Percentiles rank a stretch among this genome's conserved stretches.
phyloP scores from a whole-genome alignment of 306 rosid genomes.

The Dryas alaskensis region DNA sequence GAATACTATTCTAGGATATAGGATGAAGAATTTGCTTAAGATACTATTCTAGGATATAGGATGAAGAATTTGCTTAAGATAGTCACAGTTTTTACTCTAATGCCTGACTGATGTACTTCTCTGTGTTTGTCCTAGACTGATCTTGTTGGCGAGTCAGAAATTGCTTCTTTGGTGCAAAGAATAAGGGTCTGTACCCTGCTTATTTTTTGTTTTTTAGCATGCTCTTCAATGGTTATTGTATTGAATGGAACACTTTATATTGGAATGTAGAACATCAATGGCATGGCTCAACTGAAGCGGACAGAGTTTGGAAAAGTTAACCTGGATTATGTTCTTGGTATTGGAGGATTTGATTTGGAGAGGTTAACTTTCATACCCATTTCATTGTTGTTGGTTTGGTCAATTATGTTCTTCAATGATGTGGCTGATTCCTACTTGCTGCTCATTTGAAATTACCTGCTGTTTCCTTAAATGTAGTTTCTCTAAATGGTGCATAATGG shows the following conservation, averaged over 20 bases:
- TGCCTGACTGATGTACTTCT: constrained; percentile 23
- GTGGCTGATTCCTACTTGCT: constrained; percentile 8
- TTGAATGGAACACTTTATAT: constrained; percentile 6
- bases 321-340: constrained; percentile 95
- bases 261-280: constrained; percentile 58
- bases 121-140: constrained; percentile 57
- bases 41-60: background rate
- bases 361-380: constrained; percentile 52
- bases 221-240: constrained; percentile 13
- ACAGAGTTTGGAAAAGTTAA: constrained; percentile 91
- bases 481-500: background rate
- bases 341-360: constrained; percentile 97
- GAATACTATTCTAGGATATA: background rate
- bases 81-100: constrained; percentile 14
- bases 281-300: constrained; percentile 77
- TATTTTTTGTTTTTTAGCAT: background rate
- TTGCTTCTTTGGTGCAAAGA: constrained; percentile 70
- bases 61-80: background rate
- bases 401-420: constrained; percentile 12
- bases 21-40: background rate
- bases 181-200: constrained; percentile 60
- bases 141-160: constrained; percentile 81
- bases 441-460: background rate
- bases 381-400: constrained; percentile 20
- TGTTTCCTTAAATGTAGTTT: background rate